Conservation (phyloP, 305 asterid genomes). For the Plantago coronopus region DNA sequence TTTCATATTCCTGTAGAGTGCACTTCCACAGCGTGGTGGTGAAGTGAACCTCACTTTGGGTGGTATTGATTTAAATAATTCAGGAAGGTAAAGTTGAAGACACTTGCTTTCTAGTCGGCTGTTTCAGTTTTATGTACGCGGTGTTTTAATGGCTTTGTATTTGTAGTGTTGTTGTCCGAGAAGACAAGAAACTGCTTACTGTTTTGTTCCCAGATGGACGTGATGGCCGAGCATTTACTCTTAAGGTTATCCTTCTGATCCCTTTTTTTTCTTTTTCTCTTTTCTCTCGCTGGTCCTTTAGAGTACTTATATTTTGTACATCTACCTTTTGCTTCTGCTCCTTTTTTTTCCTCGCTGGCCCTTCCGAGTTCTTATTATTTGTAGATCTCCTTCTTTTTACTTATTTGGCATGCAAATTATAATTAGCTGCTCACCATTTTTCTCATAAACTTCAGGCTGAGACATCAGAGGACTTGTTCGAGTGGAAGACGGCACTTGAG, state of each 20-base stretch:
- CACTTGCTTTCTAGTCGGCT: slow-evolving; percentile 13
- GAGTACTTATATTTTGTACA: neutral
- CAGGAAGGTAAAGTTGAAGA: slow-evolving; percentile 67
- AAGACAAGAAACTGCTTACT: slow-evolving; percentile 90
- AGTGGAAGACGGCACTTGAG: slow-evolving; percentile 97
- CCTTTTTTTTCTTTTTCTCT: neutral
- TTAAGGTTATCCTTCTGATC: slow-evolving; percentile 51
- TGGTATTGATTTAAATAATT: slow-evolving; percentile 93
- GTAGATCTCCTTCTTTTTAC: slow-evolving; percentile 7
- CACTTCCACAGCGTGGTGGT: slow-evolving; percentile 94
- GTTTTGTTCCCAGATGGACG: slow-evolving; percentile 99
- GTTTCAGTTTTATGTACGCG: slow-evolving; percentile 16
- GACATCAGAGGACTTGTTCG: slow-evolving; percentile 87
- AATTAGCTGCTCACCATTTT: slow-evolving; percentile 21
- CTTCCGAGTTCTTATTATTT: neutral
- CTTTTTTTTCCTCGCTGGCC: neutral
- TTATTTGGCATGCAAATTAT: slow-evolving; percentile 11
- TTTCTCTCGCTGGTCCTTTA: too few species aligned
- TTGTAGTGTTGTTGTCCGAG: slow-evolving; percentile 95
- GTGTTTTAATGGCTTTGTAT: slow-evolving; percentile 20
- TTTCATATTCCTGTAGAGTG: slow-evolving; percentile 51
- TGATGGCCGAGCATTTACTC: slow-evolving; percentile 96
- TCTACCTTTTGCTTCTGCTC: slow-evolving; percentile 8
- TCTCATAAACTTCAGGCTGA: slow-evolving; percentile 64
- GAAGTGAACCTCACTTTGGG: slow-evolving; percentile 96